Percentiles rank a stretch among this genome's conserved stretches.
Evolutionary conservation across 768 basidiomycete species (phyloP).

Genomic region (Lentinula sp.): DNA sequence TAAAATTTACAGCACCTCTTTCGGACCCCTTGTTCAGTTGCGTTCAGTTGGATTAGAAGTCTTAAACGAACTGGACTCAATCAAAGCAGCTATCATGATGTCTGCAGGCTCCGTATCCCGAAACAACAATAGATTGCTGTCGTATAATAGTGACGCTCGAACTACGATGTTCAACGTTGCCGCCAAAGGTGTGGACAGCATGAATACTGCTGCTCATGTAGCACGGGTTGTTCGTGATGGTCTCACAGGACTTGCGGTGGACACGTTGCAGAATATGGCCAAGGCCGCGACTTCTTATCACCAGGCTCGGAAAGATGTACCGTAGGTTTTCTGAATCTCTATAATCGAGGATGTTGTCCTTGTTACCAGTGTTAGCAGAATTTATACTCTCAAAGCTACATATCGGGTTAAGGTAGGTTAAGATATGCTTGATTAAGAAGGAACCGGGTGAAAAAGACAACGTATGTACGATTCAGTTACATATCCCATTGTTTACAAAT

Average conservation of each 20-base stretch:
- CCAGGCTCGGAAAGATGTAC: neutral
- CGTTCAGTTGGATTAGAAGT: constrained; percentile 86
- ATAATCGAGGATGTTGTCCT: no score
- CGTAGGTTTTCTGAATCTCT: neutral
- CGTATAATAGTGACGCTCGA: constrained; percentile 2
- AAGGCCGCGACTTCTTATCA: constrained; percentile 3
- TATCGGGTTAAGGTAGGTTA: no score
- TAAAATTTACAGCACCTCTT: constrained; percentile 71
- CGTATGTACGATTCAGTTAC: neutral
- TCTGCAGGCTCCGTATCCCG: constrained; percentile 47
- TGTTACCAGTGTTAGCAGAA: no score
- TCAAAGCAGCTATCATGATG: constrained; percentile 85
- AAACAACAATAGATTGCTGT: constrained; percentile 17
- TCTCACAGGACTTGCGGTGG: constrained; percentile 20
- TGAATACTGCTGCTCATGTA: constrained; percentile 27
- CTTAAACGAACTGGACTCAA: constrained; percentile 76
- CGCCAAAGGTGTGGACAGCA: constrained; percentile 40
- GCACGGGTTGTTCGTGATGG: constrained; percentile 22
- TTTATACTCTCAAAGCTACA: no score
- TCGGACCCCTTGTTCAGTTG: constrained; percentile 74
- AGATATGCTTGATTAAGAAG: no score
- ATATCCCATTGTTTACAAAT: neutral
- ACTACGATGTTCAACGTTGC: constrained; percentile 25
- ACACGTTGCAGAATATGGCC: constrained; percentile 22
- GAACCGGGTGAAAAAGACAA: no score